phyloP scores from a whole-genome alignment of 441 rosid genomes.

The Populus hybrid region DNA sequence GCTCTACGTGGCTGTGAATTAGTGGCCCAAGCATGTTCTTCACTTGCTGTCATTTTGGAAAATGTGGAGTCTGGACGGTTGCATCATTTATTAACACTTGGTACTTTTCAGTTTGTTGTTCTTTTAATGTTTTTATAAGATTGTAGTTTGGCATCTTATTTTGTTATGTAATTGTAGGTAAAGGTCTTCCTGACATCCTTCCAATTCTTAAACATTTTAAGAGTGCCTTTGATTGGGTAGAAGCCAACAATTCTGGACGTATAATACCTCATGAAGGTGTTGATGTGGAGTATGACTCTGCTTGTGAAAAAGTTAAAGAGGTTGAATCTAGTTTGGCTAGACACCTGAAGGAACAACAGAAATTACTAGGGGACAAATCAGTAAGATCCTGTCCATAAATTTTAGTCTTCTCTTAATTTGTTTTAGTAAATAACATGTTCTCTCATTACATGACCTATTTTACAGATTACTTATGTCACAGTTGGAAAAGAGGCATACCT shows the following conservation, averaged over 20 bases:
- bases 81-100: slow-evolving; percentile 67
- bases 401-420: slow-evolving; percentile 16
- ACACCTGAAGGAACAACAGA: slow-evolving; percentile 84
- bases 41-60: slow-evolving; percentile 64
- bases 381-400: slow-evolving; percentile 43
- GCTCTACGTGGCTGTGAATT: slow-evolving; percentile 87
- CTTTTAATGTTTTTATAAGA: slow-evolving; percentile 6
- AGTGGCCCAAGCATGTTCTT: slow-evolving; percentile 74
- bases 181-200: slow-evolving; percentile 59
- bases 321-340: slow-evolving; percentile 61
- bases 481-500: slow-evolving; percentile 89
- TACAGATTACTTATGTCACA: slow-evolving; percentile 79
- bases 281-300: slow-evolving; percentile 74
- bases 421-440: slow-evolving; percentile 28
- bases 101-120: slow-evolving; percentile 37
- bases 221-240: slow-evolving; percentile 95
- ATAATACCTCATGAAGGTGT: slow-evolving; percentile 86
- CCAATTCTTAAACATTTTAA: slow-evolving; percentile 71
- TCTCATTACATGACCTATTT: slow-evolving; percentile 20
- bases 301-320: slow-evolving; percentile 53
- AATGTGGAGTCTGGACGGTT: slow-evolving; percentile 62
- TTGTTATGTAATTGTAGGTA: slow-evolving; percentile 43
- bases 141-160: slow-evolving; percentile 26
- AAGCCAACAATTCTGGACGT: slow-evolving; percentile 87
- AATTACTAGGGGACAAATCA: slow-evolving; percentile 75